A percentile compares a stretch with the other conserved stretches of the same genome.
These are phyloP conservation scores for Aspergillus sp. DNA, from an alignment of 2,329 filamentous ascomycete genomes.

Conservation along the genomic window DNA sequence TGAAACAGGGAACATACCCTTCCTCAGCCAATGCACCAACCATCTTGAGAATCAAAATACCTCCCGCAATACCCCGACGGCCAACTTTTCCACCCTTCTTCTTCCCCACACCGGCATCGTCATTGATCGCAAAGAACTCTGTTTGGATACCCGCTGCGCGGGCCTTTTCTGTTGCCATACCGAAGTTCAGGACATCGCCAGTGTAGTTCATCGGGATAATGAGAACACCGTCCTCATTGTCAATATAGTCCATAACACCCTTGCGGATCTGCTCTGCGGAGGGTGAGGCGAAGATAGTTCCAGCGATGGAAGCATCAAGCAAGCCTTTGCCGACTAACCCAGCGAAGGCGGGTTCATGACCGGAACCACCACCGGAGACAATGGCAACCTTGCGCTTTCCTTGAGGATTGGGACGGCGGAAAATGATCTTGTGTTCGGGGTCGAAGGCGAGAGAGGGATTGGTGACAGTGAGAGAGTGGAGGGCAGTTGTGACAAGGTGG, in stretches of 20 bases:
- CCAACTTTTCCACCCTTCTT: constrained; percentile 84
- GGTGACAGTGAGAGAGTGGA: constrained; percentile 69
- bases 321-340: constrained; percentile 78
- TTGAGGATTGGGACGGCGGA: constrained; percentile 56
- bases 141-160: constrained; percentile 68
- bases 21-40: constrained; percentile 72
- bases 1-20: constrained; percentile 43
- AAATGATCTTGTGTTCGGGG: constrained; percentile 72
- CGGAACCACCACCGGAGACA: constrained; percentile 80
- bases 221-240: constrained; percentile 65
- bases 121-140: constrained; percentile 86
- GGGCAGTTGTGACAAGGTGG: constrained; percentile 68
- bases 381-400: constrained; percentile 62
- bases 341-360: constrained; percentile 83
- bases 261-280: constrained; percentile 74
- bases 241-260: constrained; percentile 66
- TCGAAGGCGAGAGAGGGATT: constrained; percentile 82
- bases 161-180: constrained; percentile 88
- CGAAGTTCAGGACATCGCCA: constrained; percentile 84
- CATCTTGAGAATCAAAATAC: constrained; percentile 86
- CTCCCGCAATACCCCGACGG: constrained; percentile 81
- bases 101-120: constrained; percentile 85
- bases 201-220: constrained; percentile 97
- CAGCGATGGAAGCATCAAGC: constrained; percentile 73
- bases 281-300: constrained; percentile 79